Evolutionary conservation across 1,139 yeast genomes (phyloP).

Genomic region (Candida buenavistaensis): DNA sequence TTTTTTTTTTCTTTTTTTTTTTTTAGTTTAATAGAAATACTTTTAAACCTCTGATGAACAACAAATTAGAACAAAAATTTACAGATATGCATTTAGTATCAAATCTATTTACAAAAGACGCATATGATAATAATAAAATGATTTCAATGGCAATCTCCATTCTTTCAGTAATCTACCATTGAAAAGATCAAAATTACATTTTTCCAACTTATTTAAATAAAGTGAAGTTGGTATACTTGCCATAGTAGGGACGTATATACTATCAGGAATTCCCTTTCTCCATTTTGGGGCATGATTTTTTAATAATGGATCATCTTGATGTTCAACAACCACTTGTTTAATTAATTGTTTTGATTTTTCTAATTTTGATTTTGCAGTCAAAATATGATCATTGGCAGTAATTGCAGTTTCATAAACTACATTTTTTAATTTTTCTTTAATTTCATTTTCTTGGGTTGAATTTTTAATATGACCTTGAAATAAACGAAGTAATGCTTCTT

Average conservation of each 20-base stretch:
- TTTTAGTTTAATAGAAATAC: too few species aligned
- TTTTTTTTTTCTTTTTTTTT: too few species aligned
- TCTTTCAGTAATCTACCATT: slow-evolving; percentile 53
- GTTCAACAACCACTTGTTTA: slow-evolving; percentile 17
- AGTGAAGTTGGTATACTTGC: slow-evolving; percentile 63
- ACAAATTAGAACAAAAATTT: too few species aligned
- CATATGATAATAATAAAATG: slow-evolving; percentile 35
- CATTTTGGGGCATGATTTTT: slow-evolving; percentile 35
- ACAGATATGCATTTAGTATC: too few species aligned
- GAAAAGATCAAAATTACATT: slow-evolving; percentile 62
- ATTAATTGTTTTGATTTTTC: slow-evolving; percentile 36
- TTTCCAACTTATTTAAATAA: slow-evolving; percentile 61
- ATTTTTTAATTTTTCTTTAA: slow-evolving; percentile 49
- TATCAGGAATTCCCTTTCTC: slow-evolving; percentile 59
- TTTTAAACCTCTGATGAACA: too few species aligned
- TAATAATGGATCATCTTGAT: slow-evolving; percentile 31
- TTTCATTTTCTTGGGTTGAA: slow-evolving; percentile 21
- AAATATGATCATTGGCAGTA: slow-evolving; percentile 75
- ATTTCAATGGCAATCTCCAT: slow-evolving; percentile 73
- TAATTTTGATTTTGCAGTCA: slow-evolving; percentile 63
- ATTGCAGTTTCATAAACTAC: slow-evolving; percentile 72
- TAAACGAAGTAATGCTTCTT: slow-evolving; percentile 59
- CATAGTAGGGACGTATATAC: slow-evolving; percentile 67
- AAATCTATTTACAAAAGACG: slow-evolving; percentile 1
- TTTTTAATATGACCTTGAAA: slow-evolving; percentile 44